Base-by-base conservation (phyloP, 192 early-diverging fungal genomes). In the Dispira simplex region DNA sequence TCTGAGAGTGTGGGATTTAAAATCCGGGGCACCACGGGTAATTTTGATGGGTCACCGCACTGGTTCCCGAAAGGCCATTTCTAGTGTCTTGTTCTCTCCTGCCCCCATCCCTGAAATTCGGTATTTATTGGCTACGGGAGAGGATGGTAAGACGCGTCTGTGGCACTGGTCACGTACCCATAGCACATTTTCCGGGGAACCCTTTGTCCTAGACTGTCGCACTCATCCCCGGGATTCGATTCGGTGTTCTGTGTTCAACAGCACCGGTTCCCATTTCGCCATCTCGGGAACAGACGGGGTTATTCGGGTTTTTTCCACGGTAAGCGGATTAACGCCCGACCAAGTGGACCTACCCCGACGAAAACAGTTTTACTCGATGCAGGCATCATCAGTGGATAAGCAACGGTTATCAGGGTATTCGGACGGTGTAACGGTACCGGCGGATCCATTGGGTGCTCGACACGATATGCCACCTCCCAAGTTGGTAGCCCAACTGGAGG, bases 201-300 rank as follows among this genome's bases (percentile, higher is more conserved):
- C 89, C 9, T 56, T 73, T 13, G 63, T 69, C 18, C 65, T 86
- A 9, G 76, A 83, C 44, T 81, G 79, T 25, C 74, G 74, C 52
- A 69, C 75, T 8, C 71, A 74, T 46, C 47, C 73, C 14, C 73
- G 78, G n/a, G 81, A 83, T 67, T 46, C 66, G 44, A 66, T 82
- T 8, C 68, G 73, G 8, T 82, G 82, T 48, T 77, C 85, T 11
- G 81, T 83, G 0, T 93, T 91, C 71, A 91, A 89, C 60, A 71
- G 71, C 45, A 87, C 85, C 9, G 90, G 90, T 11, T 86, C 87
- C 6, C 74, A 81, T 8, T 89, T 95, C 70, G 85, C 85, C 43
- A 77, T 92, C 11, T 83, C 90, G 46, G 88, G 90, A 2, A 75
- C 76, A 3, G 85, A 88, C 67, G 87, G 91, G 0, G 77, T 85